Evolutionary conservation across 2,329 filamentous ascomycete species (phyloP).

Genomic region (Apiospora pterosperma): DNA sequence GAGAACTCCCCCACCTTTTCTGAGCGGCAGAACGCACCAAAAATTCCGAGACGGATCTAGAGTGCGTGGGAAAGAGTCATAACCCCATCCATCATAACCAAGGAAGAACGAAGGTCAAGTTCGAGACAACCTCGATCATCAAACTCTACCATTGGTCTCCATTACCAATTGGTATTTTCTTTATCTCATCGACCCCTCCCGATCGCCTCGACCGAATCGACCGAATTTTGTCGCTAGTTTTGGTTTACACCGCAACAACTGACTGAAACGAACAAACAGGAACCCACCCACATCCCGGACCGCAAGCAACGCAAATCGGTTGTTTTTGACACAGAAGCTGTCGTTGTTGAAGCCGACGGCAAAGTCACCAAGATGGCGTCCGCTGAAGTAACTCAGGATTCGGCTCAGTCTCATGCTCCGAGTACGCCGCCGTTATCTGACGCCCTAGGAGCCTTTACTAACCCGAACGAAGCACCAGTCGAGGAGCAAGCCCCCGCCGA

Average conservation of each 20-base stretch:
- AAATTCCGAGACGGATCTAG: slow-evolving; percentile 16
- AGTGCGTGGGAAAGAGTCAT: slow-evolving; percentile 15
- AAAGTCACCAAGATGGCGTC: slow-evolving; percentile 74
- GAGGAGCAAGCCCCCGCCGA: slow-evolving; percentile 36
- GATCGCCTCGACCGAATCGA: background rate
- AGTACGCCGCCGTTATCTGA: slow-evolving; percentile 60
- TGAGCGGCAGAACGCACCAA: slow-evolving; percentile 14
- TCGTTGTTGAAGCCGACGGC: slow-evolving; percentile 87
- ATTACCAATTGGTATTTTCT: background rate
- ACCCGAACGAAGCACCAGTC: slow-evolving; percentile 39
- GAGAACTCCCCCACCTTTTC: background rate
- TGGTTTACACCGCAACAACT: slow-evolving; percentile 16
- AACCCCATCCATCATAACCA: slow-evolving; percentile 1
- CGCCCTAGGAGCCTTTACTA: slow-evolving; percentile 54
- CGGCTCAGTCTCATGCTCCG: slow-evolving; percentile 74
- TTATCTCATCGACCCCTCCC: background rate
- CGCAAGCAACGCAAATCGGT: slow-evolving; percentile 88
- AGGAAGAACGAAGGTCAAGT: background rate
- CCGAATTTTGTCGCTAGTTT: slow-evolving; percentile 9
- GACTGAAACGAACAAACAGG: slow-evolving; percentile 20
- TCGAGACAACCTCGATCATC: slow-evolving; percentile 3
- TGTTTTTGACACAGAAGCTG: slow-evolving; percentile 83
- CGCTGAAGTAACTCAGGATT: slow-evolving; percentile 72
- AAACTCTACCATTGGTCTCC: background rate
- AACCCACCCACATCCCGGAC: slow-evolving; percentile 36